phyloP scores from a whole-genome alignment of 2,329 filamentous ascomycete genomes.

The Penicillium sclerotiorum region DNA sequence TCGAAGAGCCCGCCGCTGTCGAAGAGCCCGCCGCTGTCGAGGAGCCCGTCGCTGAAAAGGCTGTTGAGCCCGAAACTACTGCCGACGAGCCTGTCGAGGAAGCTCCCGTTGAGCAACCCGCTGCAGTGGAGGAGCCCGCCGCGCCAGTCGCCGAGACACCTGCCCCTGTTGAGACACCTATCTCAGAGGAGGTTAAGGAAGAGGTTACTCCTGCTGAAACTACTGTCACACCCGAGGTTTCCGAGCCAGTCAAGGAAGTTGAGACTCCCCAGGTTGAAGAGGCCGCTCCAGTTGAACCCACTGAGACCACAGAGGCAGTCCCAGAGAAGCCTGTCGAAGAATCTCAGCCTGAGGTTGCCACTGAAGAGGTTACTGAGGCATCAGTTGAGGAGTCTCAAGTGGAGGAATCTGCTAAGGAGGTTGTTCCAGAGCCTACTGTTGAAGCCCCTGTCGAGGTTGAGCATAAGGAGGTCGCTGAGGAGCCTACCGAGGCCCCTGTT shows the following conservation, averaged over 20 bases:
- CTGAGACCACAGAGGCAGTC: not conserved
- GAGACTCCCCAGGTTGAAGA: not conserved
- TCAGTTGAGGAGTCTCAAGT: conserved; percentile 2
- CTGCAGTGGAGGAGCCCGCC: not conserved
- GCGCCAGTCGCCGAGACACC: not conserved
- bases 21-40: conserved; percentile 6
- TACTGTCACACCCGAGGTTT: not conserved
- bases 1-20: not conserved
- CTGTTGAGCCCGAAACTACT: not conserved
- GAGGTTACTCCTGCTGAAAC: not conserved
- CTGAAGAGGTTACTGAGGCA: not conserved
- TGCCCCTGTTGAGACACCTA: conserved; percentile 6
- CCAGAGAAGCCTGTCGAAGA: not conserved
- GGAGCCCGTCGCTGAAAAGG: conserved; percentile 8
- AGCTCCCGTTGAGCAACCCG: not conserved
- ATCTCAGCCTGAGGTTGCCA: not conserved
- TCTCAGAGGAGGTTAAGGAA: not conserved
- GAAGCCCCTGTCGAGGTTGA: conserved; percentile 8
- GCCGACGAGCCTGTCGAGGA: conserved; percentile 3
- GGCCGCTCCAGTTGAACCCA: not conserved
- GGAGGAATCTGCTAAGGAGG: not conserved
- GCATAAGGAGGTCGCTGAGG: conserved; percentile 6
- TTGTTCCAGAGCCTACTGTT: not conserved
- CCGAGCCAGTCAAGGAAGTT: not conserved
- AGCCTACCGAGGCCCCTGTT: not conserved